Percentiles rank a stretch among this genome's conserved stretches.
These are phyloP conservation scores for Teratosphaeria viscida DNA, from an alignment of 2,329 filamentous ascomycete species.

Conservation along the genomic window DNA sequence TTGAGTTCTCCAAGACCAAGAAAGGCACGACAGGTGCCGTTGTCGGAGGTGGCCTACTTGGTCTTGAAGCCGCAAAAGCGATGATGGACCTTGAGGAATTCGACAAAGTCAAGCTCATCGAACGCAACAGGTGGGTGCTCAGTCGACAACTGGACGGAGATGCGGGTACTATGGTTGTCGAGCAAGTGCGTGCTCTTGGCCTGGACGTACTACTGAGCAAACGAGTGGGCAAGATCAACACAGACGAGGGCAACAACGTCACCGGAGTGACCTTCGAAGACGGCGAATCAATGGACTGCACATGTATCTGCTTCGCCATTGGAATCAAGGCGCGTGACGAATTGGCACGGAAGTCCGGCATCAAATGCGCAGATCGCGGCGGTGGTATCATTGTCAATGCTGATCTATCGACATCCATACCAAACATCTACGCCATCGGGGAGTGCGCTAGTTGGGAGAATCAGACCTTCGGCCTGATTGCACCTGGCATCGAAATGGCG, in stretches of 20 bases:
- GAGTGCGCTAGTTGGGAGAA: conserved; percentile 86
- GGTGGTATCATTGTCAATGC: conserved; percentile 65
- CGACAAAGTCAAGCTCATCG: conserved; percentile 64
- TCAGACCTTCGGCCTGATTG: conserved; percentile 81
- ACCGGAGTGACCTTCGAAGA: conserved; percentile 71
- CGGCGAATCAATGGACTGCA: conserved; percentile 64
- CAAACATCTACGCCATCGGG: conserved; percentile 75
- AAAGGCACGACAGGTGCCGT: conserved; percentile 63
- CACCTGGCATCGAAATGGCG: conserved; percentile 84
- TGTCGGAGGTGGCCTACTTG: conserved; percentile 74
- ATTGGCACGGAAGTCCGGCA: conserved; percentile 57
- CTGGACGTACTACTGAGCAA: conserved; percentile 72
- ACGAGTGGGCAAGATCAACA: conserved; percentile 61
- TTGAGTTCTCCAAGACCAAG: conserved; percentile 56
- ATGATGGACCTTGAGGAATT: conserved; percentile 79
- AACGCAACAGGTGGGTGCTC: conserved; percentile 73
- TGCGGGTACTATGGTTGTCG: conserved; percentile 69
- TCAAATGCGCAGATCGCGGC: conserved; percentile 60
- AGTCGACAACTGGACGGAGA: conserved; percentile 73
- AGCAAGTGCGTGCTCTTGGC: conserved; percentile 68
- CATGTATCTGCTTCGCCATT: conserved; percentile 81
- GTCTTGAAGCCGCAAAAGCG: conserved; percentile 81
- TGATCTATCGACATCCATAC: conserved; percentile 57
- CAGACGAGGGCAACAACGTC: conserved; percentile 56
- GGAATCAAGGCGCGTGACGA: conserved; percentile 75